Conservation (phyloP, 75 land plant species). For the Pseudotsuga menziesii region DNA sequence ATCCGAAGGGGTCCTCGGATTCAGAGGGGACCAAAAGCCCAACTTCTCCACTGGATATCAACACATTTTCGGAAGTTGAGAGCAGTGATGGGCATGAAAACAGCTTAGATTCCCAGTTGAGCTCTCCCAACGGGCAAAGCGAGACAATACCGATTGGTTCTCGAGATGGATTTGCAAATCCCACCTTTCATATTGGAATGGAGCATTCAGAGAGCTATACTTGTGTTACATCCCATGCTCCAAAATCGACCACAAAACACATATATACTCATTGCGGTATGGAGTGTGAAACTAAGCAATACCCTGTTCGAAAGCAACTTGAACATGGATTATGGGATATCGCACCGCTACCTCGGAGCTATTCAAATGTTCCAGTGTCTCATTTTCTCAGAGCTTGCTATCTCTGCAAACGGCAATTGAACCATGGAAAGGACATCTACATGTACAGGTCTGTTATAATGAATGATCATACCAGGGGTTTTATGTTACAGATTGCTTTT, state of each 20-base stretch:
- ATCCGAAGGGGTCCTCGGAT: no score
- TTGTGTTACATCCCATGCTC: conserved; percentile 27
- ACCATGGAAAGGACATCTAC: conserved; percentile 30
- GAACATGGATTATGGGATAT: not conserved
- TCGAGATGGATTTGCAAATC: not conserved
- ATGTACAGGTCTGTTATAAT: conserved; percentile 34
- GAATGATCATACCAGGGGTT: not conserved
- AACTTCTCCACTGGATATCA: no score
- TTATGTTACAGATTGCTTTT: not conserved
- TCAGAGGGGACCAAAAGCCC: no score
- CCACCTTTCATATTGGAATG: not conserved
- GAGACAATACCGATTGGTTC: no score
- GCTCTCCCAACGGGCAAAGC: no score
- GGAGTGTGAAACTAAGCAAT: not conserved
- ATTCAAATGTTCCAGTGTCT: not conserved
- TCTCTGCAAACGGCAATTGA: conserved; percentile 24
- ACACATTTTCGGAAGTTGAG: no score
- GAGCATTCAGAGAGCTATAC: conserved; percentile 37
- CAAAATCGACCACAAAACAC: not conserved
- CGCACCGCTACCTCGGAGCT: not conserved
- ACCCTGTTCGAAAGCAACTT: not conserved
- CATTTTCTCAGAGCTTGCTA: conserved; percentile 32
- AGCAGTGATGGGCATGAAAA: no score
- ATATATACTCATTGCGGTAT: conserved; percentile 4
- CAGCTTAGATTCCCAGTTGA: no score